phyloP scores from a whole-genome alignment of 306 rosid genomes.

The Urtica urens region DNA sequence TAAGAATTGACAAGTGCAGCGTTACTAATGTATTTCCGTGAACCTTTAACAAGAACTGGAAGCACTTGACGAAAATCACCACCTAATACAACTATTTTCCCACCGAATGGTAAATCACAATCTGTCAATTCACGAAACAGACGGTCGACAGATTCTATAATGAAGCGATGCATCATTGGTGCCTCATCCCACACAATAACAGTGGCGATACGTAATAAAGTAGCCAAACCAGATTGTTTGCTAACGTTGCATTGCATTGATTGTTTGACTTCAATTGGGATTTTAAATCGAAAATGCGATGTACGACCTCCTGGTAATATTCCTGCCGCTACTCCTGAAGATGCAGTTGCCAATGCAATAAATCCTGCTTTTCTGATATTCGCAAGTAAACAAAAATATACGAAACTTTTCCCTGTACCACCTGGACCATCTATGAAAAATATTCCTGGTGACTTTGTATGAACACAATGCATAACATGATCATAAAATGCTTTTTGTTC shows the following conservation, averaged over 20 bases:
- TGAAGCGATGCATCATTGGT: background rate
- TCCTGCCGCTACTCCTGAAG: background rate
- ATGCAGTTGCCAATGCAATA: slow-evolving; percentile 1
- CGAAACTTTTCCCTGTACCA: no score
- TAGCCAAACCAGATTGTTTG: background rate
- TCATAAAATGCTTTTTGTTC: no score
- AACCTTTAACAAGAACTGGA: background rate
- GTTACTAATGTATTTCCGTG: background rate
- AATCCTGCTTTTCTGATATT: background rate
- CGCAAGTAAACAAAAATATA: no score
- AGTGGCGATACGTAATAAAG: background rate
- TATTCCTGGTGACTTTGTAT: no score
- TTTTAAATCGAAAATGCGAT: slow-evolving; percentile 3
- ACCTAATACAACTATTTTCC: background rate
- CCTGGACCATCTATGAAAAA: no score
- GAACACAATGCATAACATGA: no score
- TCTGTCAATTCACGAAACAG: background rate
- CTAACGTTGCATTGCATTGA: background rate
- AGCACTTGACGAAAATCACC: background rate
- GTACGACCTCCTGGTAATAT: background rate
- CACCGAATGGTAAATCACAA: background rate
- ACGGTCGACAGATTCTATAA: background rate
- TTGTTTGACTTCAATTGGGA: background rate
- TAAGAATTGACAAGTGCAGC: no score
- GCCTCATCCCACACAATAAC: background rate